Base-by-base conservation (phyloP, 1,284 basidiomycete genomes). In the Boletus semigastroideus region DNA sequence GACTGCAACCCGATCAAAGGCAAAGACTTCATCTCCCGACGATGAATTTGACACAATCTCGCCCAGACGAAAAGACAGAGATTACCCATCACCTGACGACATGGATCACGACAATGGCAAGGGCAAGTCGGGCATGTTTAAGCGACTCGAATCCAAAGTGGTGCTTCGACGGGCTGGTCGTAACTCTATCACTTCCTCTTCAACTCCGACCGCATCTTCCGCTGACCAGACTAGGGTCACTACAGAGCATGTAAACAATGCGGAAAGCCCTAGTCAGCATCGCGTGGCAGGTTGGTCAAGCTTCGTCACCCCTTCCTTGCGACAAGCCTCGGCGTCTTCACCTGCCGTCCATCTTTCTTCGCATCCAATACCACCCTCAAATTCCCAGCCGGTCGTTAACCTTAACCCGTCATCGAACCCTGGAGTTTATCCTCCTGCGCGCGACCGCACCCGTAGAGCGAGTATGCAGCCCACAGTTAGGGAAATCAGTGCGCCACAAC, bases 291-390 rank as follows among this genome's bases (percentile, higher is more conserved):
- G 80, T 48, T 75, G 75, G 62, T 76, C 79, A 49, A 77, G 74
- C 63, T 87, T 80, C 71, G 70, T 77, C 58, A 76, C 81, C 46
- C 86, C 86, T 47, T 85, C 84, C 48, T 68, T 87, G 55, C 78
- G 82, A 52, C 78, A 79, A 57, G 86, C 79, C 48, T 86, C 86
- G 46, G 77, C 84, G 74, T 89, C 87, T 55, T 87, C 86, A 25
- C 86, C 86, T 51, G 76, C 82, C 27, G 68, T 89, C 48, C 82
- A 84, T 60, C 73, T 83, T 51, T 78, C 76, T 42, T 78, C 80
- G 44, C 77, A 79, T 66, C 71, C 77, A 33, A 63, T 76, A 51
- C 76, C 78, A 50, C 78, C 79, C 37, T 74, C 78, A 28, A 76
- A 74, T 61, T 78, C 79, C 39, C 77, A 77, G 52, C 68, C 78